phyloP scores from a whole-genome alignment of 2,329 filamentous ascomycete species.

The Hyphodiscus sp. region DNA sequence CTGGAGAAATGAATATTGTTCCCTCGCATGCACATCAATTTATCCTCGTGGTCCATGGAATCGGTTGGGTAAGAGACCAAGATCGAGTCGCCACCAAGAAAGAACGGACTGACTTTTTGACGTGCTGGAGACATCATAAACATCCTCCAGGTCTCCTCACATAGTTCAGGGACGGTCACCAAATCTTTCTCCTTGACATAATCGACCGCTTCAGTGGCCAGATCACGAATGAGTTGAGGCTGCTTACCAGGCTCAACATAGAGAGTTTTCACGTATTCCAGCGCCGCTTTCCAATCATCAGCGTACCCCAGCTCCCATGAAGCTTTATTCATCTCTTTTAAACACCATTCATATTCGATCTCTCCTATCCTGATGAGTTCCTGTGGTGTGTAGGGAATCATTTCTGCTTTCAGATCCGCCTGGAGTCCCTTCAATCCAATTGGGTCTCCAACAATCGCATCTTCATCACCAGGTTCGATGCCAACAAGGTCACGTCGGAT shows the following conservation, averaged over 20 bases:
- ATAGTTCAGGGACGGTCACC: constrained; percentile 47
- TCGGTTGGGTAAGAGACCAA: constrained; percentile 50
- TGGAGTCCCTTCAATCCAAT: constrained; percentile 46
- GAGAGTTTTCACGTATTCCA: constrained; percentile 49
- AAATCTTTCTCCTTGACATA: constrained; percentile 49
- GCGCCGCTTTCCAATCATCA: constrained; percentile 44
- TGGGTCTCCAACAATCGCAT: constrained; percentile 50
- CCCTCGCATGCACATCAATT: constrained; percentile 53
- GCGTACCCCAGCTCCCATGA: constrained; percentile 42
- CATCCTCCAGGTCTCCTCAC: constrained; percentile 47
- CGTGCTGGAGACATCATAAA: constrained; percentile 48
- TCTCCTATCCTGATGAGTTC: constrained; percentile 46
- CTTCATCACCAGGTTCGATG: constrained; percentile 35
- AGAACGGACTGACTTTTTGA: constrained; percentile 53
- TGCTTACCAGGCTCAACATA: constrained; percentile 49
- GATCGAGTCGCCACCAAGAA: constrained; percentile 48
- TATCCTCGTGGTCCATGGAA: constrained; percentile 45
- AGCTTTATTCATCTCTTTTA: constrained; percentile 46
- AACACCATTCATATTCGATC: constrained; percentile 49
- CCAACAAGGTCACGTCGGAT: constrained; percentile 41
- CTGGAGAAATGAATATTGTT: constrained; percentile 52
- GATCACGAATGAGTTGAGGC: constrained; percentile 42
- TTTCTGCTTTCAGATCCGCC: constrained; percentile 46
- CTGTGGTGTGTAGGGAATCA: constrained; percentile 52
- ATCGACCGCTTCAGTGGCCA: constrained; percentile 43